Evolutionary conservation across 148 eudicot species (phyloP), one percentile per base, ranked within the genome.

Genomic region (Dysphania ambrosioides): DNA sequence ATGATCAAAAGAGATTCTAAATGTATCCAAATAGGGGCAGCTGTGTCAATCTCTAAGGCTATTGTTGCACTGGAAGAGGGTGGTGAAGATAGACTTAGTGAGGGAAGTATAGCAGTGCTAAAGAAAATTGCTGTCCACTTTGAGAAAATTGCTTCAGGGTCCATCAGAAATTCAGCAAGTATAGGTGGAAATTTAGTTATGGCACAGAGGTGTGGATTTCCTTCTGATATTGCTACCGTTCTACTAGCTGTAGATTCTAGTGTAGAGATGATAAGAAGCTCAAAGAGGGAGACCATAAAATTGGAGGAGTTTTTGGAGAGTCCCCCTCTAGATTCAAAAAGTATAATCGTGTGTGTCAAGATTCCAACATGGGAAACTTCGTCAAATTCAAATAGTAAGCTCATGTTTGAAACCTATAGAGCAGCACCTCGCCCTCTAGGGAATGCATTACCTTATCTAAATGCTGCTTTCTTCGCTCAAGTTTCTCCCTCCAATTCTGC

Each of bases 341-440:
- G 76, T 71, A 75, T 92, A 57, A 86, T 95, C 36, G 70, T 87
- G 66, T 83, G 88, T 83, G 78, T 92, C 57, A 80, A 84, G 65
- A 87, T 95, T 64, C 98, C 98, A 35, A 63, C 40, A 53, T 80
- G 76, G 81, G 63, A 78, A 68, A 74, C 85, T 56, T 65, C 69
- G 47, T 75, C 70, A 27, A 74, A 77, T 74, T 78, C 77, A 24
- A 57, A 67, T 57, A 72, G 83, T 42, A 84, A 81, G 72, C 73
- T 90, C 72, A 31, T 86, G 60, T 95, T 90, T 82, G 87, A 92
- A 75, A 85, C 93, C 61, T 95, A 88, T 72, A 86, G 98, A 74
- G 96, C 98, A 70, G 77, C 98, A 47, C 91, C 93, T 60, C 90
- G 98, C 51, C 96, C 97, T 38, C 73, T 88, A n/a, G 98, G 98